These are phyloP conservation scores for Tothia fuscella DNA, from an alignment of 2,329 filamentous ascomycete genomes.

Conservation along the genomic window DNA sequence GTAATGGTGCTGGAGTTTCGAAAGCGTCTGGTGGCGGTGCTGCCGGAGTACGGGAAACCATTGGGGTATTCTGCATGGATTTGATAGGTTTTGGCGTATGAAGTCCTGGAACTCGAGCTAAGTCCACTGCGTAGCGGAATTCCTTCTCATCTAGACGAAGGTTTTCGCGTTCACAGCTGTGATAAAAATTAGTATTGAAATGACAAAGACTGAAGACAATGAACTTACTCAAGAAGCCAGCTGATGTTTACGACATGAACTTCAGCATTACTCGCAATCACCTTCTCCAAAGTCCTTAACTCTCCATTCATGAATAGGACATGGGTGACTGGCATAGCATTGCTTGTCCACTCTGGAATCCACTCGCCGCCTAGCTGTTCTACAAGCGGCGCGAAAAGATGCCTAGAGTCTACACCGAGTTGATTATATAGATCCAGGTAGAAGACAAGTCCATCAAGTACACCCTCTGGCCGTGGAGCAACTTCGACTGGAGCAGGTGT, in stretches of 20 bases:
- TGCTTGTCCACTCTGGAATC: constrained; percentile 66
- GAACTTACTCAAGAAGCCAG: constrained; percentile 75
- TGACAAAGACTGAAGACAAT: constrained; percentile 10
- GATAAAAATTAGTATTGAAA: neutral
- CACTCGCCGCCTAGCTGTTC: constrained; percentile 72
- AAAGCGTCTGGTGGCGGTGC: constrained; percentile 16
- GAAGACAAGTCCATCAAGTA: constrained; percentile 52
- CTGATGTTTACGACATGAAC: constrained; percentile 79
- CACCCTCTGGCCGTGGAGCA: neutral
- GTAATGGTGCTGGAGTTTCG: constrained; percentile 13
- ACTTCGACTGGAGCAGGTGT: neutral
- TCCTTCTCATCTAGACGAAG: constrained; percentile 19
- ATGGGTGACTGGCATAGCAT: constrained; percentile 64
- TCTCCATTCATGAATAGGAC: constrained; percentile 84
- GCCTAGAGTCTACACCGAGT: constrained; percentile 68
- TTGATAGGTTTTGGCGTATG: constrained; percentile 1
- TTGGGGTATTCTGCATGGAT: neutral
- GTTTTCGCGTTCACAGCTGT: constrained; percentile 22
- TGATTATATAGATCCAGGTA: constrained; percentile 76
- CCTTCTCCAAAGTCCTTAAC: constrained; percentile 69
- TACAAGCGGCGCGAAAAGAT: constrained; percentile 70
- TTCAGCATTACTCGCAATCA: constrained; percentile 56
- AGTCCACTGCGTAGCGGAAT: neutral
- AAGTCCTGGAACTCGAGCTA: constrained; percentile 5
- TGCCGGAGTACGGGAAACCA: constrained; percentile 1